Base-by-base conservation (phyloP, 139 green algal species). In the Chlorella ohadii region DNA sequence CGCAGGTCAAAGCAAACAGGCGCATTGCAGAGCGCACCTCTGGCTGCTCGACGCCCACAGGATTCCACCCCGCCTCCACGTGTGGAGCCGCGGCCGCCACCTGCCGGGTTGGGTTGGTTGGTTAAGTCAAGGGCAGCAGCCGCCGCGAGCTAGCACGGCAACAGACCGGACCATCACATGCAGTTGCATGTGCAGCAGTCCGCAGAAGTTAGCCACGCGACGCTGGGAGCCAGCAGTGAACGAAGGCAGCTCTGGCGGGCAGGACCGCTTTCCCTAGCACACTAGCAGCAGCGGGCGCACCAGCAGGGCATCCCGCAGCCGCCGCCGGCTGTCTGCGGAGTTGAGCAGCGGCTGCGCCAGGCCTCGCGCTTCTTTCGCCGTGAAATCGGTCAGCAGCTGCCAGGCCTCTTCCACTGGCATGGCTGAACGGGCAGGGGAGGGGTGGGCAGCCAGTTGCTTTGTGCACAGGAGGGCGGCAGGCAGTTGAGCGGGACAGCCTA, bases 291-390 rank as follows among this genome's bases (percentile, higher is more conserved):
- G n/a, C n/a, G 19, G 31, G 16, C 76, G 34, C 57, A 82, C 76
- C 57, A 82, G 59, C 36, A 82, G 59, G 4, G 76, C 78, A 19
- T 89, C 65, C 0, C 81, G 44, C 34, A 89, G 41, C 17, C 39
- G 68, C 16, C 23, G 63, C 64, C 83, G 39, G 39, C 79, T 79
- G 19, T 77, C 74, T 16, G 28, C 15, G 6, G 63, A 59, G 47
- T 72, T 61, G 25, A 87, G 75, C 73, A 84, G 71, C 22, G 39
- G 41, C 34, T 87, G 83, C 19, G 83, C 83, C 78, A 84, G 63
- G 7, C 74, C 70, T 5, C 74, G 41, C 22, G 74, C 74, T 33
- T 87, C 83, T 9, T 83, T 83, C 3, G 6, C 22, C 0, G 56
- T 84, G 41, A 83, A 84, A 0, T 84, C 75, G 20, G 65, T 20